Base-by-base conservation (phyloP, 352 stramenopile species). In the Phytophthora pinifolia region DNA sequence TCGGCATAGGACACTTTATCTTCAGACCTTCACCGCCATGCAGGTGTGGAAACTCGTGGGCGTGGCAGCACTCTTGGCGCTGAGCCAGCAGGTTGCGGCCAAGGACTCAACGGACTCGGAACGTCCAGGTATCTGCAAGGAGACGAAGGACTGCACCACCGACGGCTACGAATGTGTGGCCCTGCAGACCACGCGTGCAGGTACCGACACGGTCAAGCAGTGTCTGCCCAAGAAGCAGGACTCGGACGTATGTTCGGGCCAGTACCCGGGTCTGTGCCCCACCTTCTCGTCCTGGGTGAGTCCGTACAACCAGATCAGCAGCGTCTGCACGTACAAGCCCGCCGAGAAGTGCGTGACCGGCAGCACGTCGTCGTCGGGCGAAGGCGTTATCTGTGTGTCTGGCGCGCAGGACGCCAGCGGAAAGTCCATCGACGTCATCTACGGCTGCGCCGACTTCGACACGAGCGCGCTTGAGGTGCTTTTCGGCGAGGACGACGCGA, bases 241-340 rank as follows among this genome's bases (percentile, higher is more conserved):
- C 41, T 55, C 72, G 42, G 73, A 83, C 48, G 69, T 88, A 31
- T 88, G 81, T 60, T 81, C 76, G 4, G 81, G 81, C 12, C 74
- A 86, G 65, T 77, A 73, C 45, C 61, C 72, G 5, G 81, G 79
- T 35, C 64, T 87, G 48, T 89, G 81, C 50, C 79, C 81, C 12
- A 83, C 72, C 32, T 89, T 92, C 59, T 74, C 75, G 55, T 86
- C 76, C 12, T 89, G 79, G 81, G 52, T 38, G 52, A 66, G 67
- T 42, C 72, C 76, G 34, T 89, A 88, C 69, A 86, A 86, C 62
- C 62, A 76, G 46, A 86, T 91, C 66, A 85, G 76, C 65, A 87
- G 79, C 37, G 75, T 89, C 20, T 92, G 81, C 60, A 87, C 79
- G 18, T 89, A 87, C 72, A 86, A 79, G 18, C 74, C 79, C 8